These are phyloP conservation scores for Nannochloropsis granulata DNA, from an alignment of 108 stramenopile genomes.

Conservation along the genomic window DNA sequence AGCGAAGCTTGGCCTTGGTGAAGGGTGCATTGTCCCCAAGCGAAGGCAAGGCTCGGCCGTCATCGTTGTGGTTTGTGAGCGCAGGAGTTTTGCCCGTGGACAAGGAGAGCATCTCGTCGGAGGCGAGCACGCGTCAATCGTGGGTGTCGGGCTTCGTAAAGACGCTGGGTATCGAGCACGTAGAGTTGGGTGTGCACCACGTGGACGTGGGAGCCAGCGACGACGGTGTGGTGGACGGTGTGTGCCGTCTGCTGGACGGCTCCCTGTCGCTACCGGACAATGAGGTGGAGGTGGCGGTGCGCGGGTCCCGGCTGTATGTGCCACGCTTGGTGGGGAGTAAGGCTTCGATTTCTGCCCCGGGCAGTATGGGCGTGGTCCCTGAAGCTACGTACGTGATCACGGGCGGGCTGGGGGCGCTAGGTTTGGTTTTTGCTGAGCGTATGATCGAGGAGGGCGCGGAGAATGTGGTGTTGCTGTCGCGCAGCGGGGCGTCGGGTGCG, in stretches of 20 bases:
- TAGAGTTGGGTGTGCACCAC: not conserved
- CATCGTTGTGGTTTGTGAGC: not conserved
- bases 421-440: conserved; percentile 4
- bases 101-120: not conserved
- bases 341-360: not conserved
- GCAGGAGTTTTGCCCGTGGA: not conserved
- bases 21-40: not conserved
- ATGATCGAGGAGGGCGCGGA: not conserved
- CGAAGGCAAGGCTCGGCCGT: not conserved
- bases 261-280: not conserved
- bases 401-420: conserved; percentile 11
- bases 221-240: not conserved
- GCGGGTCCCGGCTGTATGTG: not conserved
- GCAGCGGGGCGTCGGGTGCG: no score
- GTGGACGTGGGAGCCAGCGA: not conserved
- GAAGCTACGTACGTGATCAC: conserved; percentile 7
- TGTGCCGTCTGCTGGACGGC: not conserved
- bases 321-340: not conserved
- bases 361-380: not conserved
- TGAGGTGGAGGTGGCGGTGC: not conserved
- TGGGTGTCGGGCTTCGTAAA: not conserved
- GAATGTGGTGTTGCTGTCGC: not conserved
- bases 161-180: not conserved
- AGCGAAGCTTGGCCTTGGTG: not conserved
- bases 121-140: not conserved